These are phyloP conservation scores for Globisporangium middletonii DNA, from an alignment of 352 stramenopile genomes.

Conservation along the genomic window DNA sequence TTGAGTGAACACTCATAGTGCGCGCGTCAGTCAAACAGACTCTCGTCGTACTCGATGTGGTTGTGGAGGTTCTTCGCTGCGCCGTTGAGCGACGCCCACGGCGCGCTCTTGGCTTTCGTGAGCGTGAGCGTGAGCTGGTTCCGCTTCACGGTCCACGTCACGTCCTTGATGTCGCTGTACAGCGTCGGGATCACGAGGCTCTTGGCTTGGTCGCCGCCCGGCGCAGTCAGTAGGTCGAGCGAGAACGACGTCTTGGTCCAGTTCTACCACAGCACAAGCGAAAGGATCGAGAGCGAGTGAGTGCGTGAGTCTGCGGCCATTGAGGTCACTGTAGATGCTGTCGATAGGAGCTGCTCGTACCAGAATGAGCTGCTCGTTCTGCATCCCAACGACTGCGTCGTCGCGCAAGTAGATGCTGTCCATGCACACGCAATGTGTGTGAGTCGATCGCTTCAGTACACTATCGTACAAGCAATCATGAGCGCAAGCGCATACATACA, in stretches of 20 bases:
- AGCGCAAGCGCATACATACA: background rate
- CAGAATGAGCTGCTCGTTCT: conserved; percentile 55
- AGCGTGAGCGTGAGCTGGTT: conserved; percentile 67
- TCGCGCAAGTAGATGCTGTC: conserved; percentile 77
- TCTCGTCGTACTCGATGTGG: conserved; percentile 83
- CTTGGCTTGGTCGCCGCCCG: conserved; percentile 35
- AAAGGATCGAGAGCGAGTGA: background rate
- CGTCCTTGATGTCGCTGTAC: conserved; percentile 59
- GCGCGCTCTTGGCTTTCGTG: conserved; percentile 42
- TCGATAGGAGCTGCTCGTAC: conserved; percentile 20
- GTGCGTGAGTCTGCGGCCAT: background rate
- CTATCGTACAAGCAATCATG: background rate
- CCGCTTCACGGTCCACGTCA: conserved; percentile 50
- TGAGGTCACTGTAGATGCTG: background rate
- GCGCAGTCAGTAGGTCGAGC: conserved; percentile 48
- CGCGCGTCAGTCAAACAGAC: conserved; percentile 49
- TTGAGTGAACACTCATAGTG: no score
- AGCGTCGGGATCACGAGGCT: conserved; percentile 71
- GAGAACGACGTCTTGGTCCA: conserved; percentile 77
- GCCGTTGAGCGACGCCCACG: conserved; percentile 79
- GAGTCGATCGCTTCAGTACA: background rate
- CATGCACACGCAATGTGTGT: background rate
- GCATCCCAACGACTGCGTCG: conserved; percentile 39
- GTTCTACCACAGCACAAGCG: conserved; percentile 27
- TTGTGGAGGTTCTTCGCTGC: conserved; percentile 78